These are phyloP conservation scores for Trichopus zeylanicus DNA, from an alignment of 116 monocot genomes.

Conservation along the genomic window DNA sequence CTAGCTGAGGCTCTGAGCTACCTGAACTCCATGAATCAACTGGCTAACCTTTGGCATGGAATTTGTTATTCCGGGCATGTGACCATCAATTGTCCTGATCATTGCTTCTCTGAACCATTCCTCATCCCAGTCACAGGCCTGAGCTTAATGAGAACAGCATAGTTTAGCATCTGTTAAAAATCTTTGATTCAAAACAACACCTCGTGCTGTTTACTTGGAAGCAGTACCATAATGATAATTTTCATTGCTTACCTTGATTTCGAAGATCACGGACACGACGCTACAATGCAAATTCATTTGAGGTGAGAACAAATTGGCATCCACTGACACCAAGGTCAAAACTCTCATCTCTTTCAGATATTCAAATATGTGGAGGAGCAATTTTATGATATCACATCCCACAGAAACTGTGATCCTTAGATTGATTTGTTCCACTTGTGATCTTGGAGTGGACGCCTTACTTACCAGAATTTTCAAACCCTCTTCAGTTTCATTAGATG, in stretches of 20 bases:
- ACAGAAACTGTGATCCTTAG: slow-evolving; percentile 22
- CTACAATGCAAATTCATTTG: slow-evolving; percentile 1
- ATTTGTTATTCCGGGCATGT: background rate
- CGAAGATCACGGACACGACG: slow-evolving; percentile 5
- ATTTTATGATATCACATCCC: slow-evolving; percentile 34
- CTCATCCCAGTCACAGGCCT: slow-evolving; percentile 32
- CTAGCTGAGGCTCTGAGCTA: too few relatives aligned
- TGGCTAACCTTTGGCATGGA: background rate
- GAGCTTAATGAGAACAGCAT: background rate
- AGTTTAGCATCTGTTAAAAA: too few relatives aligned
- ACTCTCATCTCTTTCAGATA: slow-evolving; percentile 33
- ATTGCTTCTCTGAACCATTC: slow-evolving; percentile 30
- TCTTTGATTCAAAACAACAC: background rate
- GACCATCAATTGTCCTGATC: slow-evolving; percentile 10
- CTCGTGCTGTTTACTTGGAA: background rate
- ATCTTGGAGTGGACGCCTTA: slow-evolving; percentile 13
- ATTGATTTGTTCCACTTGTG: slow-evolving; percentile 17
- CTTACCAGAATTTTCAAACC: slow-evolving; percentile 19
- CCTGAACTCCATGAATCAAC: background rate
- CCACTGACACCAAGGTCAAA: slow-evolving; percentile 32
- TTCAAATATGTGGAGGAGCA: slow-evolving; percentile 29
- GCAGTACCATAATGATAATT: too few relatives aligned
- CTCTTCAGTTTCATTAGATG: slow-evolving; percentile 6
- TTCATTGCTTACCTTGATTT: slow-evolving; percentile 17
- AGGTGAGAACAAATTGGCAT: slow-evolving; percentile 13